Evolutionary conservation across 2,329 filamentous ascomycete species (phyloP), one percentile per base, ranked within the genome.

Genomic region (Dactylellina parvicollis): DNA sequence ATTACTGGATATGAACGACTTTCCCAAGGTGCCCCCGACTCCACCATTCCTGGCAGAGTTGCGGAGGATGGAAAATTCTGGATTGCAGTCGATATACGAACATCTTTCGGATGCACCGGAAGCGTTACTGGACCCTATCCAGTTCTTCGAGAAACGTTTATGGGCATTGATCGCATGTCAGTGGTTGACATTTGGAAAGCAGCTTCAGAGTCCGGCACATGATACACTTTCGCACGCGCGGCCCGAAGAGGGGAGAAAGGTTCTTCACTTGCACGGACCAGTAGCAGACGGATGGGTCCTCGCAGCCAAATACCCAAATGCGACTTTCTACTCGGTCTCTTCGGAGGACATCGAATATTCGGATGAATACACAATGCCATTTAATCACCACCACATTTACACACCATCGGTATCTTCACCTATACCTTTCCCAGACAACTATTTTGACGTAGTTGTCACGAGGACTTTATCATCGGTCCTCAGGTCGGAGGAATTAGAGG

Each of bases 291-390:
- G 74, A 14, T 75, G 74, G 74, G 69, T 75, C 5, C 57, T 75
- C 2, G 74, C 74, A n/a, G 74, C 74, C 20, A 75, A 75, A 47
- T 75, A 75, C 47, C 74, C 74, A n/a, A 73, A 65, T 56, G 60
- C 66, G 18, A 67, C 67, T 18, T 73, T 73, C 38, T 73, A 60
- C 40, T 66, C 59, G 22, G 60, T 73, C 4, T 65, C 69, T 9
- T 66, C 69, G 12, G 47, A 73, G n/a, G 69, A 66, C 7, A 30
- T 57, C 18, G 56, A 61, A 24, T 57, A 69, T 34, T 49, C 59
- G 8, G 60, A 60, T 7, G 69, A 66, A 28, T 74, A 67, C 61
- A 26, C 46, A 5, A 65, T 72, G 59, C 74, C 74, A 4, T 56
- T 55, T 2, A 75, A 75, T 54, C 74, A 75, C 30, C 56, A 69